Conservation (phyloP, 345 rosid genomes). For the Gossypium sturtianum region DNA sequence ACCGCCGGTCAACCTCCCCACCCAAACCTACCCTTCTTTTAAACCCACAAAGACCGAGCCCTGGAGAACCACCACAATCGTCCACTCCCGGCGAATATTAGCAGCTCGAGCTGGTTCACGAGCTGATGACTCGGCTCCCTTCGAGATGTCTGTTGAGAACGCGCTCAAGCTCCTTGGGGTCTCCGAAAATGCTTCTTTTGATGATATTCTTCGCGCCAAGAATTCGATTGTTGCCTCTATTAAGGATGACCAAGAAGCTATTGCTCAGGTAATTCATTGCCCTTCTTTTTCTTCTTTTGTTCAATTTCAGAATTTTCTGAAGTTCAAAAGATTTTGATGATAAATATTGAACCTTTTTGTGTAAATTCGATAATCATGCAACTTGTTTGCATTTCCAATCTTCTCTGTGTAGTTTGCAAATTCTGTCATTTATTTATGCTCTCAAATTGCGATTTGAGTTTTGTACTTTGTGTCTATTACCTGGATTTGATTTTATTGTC, state of each 20-base stretch:
- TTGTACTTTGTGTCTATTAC: background rate
- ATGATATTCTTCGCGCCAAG: slow-evolving; percentile 93
- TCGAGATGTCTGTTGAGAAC: slow-evolving; percentile 90
- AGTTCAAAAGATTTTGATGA: background rate
- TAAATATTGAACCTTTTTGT: background rate
- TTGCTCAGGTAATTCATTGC: slow-evolving; percentile 59
- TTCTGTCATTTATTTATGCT: background rate
- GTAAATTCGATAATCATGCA: background rate
- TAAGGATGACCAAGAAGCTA: slow-evolving; percentile 69
- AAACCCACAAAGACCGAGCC: slow-evolving; percentile 29
- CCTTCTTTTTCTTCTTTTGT: too few species aligned
- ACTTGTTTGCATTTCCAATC: background rate
- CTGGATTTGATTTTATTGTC: background rate
- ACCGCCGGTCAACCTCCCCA: slow-evolving; percentile 18
- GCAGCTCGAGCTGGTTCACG: slow-evolving; percentile 57
- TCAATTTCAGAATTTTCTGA: background rate
- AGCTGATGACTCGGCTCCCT: slow-evolving; percentile 90
- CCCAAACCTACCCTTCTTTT: slow-evolving; percentile 8
- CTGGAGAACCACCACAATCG: slow-evolving; percentile 32
- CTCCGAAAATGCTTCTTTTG: slow-evolving; percentile 80
- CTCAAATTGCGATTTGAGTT: too few species aligned
- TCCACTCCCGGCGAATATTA: slow-evolving; percentile 35
- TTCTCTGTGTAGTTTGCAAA: background rate
- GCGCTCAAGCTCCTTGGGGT: slow-evolving; percentile 94
- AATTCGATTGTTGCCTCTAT: slow-evolving; percentile 65